Evolutionary conservation across 2,329 filamentous ascomycete genomes (phyloP).

Genomic region (Pseudogymnoascus verrucosus): DNA sequence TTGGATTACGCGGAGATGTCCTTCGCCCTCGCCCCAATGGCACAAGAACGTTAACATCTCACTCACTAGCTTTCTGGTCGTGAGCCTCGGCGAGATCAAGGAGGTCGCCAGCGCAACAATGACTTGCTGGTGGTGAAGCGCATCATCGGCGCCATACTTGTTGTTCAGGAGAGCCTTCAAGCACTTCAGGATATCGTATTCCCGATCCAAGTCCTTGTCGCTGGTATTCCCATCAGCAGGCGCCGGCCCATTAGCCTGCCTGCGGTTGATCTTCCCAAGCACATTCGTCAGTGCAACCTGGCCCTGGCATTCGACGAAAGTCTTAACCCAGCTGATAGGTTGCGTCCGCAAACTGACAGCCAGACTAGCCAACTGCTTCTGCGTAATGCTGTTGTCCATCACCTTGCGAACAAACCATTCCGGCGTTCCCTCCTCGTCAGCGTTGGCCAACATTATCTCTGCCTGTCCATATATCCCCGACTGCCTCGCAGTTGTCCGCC

Average conservation of each 20-base stretch:
- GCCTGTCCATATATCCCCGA: constrained; percentile 62
- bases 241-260: constrained; percentile 61
- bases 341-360: constrained; percentile 93
- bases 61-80: constrained; percentile 88
- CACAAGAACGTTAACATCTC: constrained; percentile 95
- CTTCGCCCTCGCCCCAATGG: constrained; percentile 83
- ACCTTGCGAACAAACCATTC: constrained; percentile 98
- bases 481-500: constrained; percentile 63
- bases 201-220: constrained; percentile 62
- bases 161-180: constrained; percentile 98
- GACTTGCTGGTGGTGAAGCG: constrained; percentile 80
- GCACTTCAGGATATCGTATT: constrained; percentile 97
- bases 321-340: constrained; percentile 94
- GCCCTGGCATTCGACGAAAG: constrained; percentile 94
- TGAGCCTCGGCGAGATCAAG: constrained; percentile 78
- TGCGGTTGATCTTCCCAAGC: constrained; percentile 85
- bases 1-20: constrained; percentile 88
- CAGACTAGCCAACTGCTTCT: constrained; percentile 84
- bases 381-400: constrained; percentile 88
- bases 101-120: constrained; percentile 81
- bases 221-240: constrained; percentile 42
- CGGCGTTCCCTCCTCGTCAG: constrained; percentile 90
- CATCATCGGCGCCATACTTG: constrained; percentile 96
- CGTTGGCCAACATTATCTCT: constrained; percentile 63
- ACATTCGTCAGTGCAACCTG: constrained; percentile 94